phyloP scores from a whole-genome alignment of 2,329 filamentous ascomycete species.

The Samsoniella hepiali region DNA sequence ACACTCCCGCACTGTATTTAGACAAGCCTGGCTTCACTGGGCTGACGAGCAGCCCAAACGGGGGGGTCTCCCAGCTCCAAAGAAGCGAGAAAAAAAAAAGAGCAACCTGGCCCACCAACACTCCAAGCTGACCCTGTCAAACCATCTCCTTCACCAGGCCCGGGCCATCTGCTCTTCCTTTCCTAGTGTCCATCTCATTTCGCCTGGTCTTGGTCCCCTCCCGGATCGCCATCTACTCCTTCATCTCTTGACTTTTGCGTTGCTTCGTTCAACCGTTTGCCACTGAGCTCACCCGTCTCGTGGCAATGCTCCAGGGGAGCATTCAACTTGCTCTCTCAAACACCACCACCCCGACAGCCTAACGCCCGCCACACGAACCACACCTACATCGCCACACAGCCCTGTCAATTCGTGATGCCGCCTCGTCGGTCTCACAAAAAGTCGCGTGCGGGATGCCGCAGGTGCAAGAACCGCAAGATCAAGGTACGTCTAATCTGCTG shows the following conservation, averaged over 20 bases:
- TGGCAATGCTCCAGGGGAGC: conserved; percentile 16
- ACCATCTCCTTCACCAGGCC: not conserved
- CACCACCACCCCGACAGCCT: not conserved
- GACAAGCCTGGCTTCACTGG: not conserved
- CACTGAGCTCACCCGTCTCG: not conserved
- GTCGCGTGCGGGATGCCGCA: conserved; percentile 62
- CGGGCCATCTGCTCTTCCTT: conserved; percentile 2
- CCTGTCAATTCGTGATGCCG: conserved; percentile 45
- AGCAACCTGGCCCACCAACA: conserved; percentile 7
- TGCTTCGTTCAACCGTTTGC: conserved; percentile 6
- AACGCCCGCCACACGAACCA: not conserved
- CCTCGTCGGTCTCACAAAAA: conserved; percentile 68
- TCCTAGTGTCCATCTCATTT: not conserved
- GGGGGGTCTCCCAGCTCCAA: not conserved
- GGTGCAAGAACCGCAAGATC: conserved; percentile 67
- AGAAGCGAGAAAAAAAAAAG: not conserved
- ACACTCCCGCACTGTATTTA: no score
- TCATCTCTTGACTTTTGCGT: not conserved
- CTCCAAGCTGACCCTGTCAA: conserved; percentile 1
- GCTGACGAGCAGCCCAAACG: not conserved
- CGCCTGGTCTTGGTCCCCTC: not conserved
- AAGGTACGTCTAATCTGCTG: conserved; percentile 48
- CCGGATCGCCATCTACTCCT: not conserved
- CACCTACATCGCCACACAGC: not conserved
- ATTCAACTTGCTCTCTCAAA: conserved; percentile 15